Base-by-base conservation (phyloP, 1,139 yeast genomes). In the Blastobotrys persicus region DNA sequence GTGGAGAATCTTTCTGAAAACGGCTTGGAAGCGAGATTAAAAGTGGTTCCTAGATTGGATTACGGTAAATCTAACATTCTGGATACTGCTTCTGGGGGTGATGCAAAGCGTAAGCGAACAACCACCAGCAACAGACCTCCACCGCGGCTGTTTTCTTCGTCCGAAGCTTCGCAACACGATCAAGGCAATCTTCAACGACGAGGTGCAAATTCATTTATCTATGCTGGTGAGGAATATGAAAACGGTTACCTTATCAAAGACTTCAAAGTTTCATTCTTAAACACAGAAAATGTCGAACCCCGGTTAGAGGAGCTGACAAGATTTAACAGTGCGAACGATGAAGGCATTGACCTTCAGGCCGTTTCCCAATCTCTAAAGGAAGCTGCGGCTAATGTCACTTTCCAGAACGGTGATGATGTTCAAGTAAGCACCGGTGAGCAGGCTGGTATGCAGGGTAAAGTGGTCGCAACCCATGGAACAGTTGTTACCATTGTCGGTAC, bases 391-490 rank as follows among this genome's bases (percentile, higher is more conserved):
- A 73, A 76, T 18, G 72, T 75, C 19, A 75, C 83, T 20, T 92
- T 91, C 73, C 96, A 88, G 67, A 88, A 95, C 2, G 98, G 96
- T 57, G 98, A 92, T 65, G 80, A 87, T 62, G 97, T 92, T 46
- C 96, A 91, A 68, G 85, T 92, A 44, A 78, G 86, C 52, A 81
- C 83, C 58, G 98, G 98, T 65, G 98, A 92, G 71, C 97, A 89
- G 70, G 83, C 94, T 37, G 95, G 92, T 52, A 81, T 95, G 51
- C 77, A 79, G 44, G 98, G 98, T 69, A 76, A 78, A 48, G 95
- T 92, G 46, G 70, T 79, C 2, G 78, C 86, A 33, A 81, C 89
- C 2, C 77, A 84, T 53, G 78, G 80, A 45, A 86, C 81, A 58
- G 81, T 85, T 51, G 80, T 83, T 9, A 79, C 84, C 32, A 71